Percentiles rank a stretch among this genome's conserved stretches.
Evolutionary conservation across 352 stramenopile species (phyloP).

Genomic region (Phytopythium mirpurense): DNA sequence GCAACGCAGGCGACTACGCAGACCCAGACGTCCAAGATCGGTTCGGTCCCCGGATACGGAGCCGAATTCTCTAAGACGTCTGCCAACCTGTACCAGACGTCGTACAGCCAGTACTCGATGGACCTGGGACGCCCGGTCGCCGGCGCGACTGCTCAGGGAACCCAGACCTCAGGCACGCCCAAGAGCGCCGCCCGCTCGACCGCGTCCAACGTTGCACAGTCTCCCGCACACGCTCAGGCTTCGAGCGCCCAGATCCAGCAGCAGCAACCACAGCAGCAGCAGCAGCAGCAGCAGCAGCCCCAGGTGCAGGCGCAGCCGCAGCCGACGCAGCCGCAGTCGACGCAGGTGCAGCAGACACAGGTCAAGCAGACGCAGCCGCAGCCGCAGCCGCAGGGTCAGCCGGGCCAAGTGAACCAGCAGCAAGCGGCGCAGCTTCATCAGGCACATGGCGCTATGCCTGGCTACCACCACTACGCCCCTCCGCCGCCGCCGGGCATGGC

Average conservation of each 20-base stretch:
- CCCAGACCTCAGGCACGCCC: constrained; percentile 46
- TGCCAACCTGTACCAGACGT: constrained; percentile 65
- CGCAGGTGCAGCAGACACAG: constrained; percentile 35
- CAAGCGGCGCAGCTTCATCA: constrained; percentile 58
- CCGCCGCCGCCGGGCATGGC: constrained; percentile 83
- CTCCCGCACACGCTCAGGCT: constrained; percentile 33
- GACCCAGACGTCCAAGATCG: constrained; percentile 50
- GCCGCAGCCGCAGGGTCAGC: constrained; percentile 20
- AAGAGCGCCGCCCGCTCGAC: constrained; percentile 35
- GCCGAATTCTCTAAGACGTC: constrained; percentile 55
- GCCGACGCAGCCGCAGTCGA: constrained; percentile 15
- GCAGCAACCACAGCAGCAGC: constrained; percentile 28
- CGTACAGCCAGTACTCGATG: constrained; percentile 83
- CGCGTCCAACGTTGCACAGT: constrained; percentile 37
- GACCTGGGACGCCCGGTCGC: constrained; percentile 39
- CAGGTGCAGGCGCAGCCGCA: constrained; percentile 31
- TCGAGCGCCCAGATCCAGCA: constrained; percentile 38
- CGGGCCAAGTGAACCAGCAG: constrained; percentile 38
- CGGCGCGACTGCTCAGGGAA: constrained; percentile 15
- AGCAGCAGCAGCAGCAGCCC: constrained; percentile 20
- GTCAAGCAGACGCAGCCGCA: constrained; percentile 25
- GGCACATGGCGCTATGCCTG: constrained; percentile 42
- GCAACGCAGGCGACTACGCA: constrained; percentile 29
- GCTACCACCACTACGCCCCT: constrained; percentile 82
- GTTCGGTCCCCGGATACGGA: constrained; percentile 39